Evolutionary conservation across 2,329 filamentous ascomycete genomes (phyloP).

Genomic region (Ceratocystis diversiconidia): DNA sequence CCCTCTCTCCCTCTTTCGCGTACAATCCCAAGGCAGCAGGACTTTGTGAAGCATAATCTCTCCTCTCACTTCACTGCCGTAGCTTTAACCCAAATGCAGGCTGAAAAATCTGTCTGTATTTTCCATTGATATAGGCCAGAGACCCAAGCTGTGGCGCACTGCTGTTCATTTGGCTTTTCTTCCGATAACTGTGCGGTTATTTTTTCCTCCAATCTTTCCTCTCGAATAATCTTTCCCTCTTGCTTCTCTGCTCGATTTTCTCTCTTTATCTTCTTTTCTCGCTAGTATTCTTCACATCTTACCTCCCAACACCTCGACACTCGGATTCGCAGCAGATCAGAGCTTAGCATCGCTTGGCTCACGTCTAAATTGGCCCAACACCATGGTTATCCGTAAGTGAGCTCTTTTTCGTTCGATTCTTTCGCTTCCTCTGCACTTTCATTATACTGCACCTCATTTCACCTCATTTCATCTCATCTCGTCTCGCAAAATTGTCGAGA

Average conservation of each 20-base stretch:
- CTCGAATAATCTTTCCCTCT: neutral
- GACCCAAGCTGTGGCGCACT: too few species aligned
- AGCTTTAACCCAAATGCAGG: too few species aligned
- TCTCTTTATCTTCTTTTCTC: neutral
- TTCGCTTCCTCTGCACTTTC: too few species aligned
- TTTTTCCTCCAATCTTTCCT: neutral
- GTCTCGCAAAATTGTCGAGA: neutral
- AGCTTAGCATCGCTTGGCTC: conserved; percentile 6
- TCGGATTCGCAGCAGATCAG: conserved; percentile 3
- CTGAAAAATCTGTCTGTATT: too few species aligned
- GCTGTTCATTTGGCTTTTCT: neutral
- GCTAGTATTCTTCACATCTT: too few species aligned
- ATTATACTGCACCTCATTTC: neutral
- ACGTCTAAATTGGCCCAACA: conserved; percentile 2
- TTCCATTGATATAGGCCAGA: too few species aligned
- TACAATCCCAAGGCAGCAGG: too few species aligned
- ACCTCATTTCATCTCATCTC: conserved; percentile 4
- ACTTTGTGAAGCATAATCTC: too few species aligned
- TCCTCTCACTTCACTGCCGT: too few species aligned
- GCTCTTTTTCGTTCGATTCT: neutral
- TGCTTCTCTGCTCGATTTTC: neutral
- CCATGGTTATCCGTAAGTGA: conserved; percentile 8
- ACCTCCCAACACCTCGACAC: neutral
- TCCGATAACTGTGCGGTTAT: neutral
- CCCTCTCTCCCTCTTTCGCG: too few species aligned